Evolutionary conservation across 1,284 basidiomycete species (phyloP), one percentile per base, ranked within the genome.

Genomic region (Cutaneotrichosporon dermatis): DNA sequence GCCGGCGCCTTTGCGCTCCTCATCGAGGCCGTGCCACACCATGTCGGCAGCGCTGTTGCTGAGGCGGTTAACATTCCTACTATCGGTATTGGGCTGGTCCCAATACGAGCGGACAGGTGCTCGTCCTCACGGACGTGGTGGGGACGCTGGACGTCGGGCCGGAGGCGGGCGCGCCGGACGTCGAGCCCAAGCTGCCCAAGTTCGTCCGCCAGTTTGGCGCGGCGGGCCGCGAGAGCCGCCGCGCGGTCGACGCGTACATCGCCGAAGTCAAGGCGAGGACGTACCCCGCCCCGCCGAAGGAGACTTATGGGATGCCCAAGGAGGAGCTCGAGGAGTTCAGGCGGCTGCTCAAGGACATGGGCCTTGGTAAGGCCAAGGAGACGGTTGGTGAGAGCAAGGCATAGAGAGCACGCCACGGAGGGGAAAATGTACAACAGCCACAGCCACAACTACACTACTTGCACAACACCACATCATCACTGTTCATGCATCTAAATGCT

Each of bases 11-110:
- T 95, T 69, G 82, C 86, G 1, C 77, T 97, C 53, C 85, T 99
- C 1, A 78, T 99, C 45, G 95, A 99, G 78, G 95, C 94, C 25
- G 85, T 99, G 57, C 95, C 95, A 4, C 84, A 85, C 60, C 80
- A 83, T 46, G 79, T 99, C 8, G 94, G 85, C 0, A 80, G 80
- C 58, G 85, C 85, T 67, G 84, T 98, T 69, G 92, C 91, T 1
- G 74, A 83, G 35, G 56, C 67, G 1, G 76, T 96, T 42, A 72
- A 71, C 7, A 85, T 94, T 41, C 87, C 91, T 4, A 96, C 92
- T 0, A 97, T 99, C 66, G 95, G 95, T 1, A 98, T 99, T 62
- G 95, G 13, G 95, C 95, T 0, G 95, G 96, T 1, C 83, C 85
- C 10, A 82, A 81, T 34, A 92, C 89, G 34, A 86, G 82, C 69